Evolutionary conservation across 805 yeast species (phyloP), one percentile per base, ranked within the genome.

Genomic region (Candida tallmaniae): DNA sequence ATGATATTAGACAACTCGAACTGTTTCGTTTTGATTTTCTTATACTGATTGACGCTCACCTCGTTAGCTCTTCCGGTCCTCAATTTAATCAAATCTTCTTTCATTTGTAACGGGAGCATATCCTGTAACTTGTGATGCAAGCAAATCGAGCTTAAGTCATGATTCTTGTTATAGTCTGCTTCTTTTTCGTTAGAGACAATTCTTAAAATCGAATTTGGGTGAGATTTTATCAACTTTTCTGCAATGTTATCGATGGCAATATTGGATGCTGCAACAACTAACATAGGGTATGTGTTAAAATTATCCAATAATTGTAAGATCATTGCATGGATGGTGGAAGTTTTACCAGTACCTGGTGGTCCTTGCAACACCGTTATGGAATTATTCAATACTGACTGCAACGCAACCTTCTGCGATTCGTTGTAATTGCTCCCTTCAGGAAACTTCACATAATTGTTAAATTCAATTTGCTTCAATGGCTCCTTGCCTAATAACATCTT

Each of bases 231-330:
- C 38, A 80, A 59, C 48, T 80, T 80, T 44, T 80, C 87, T 1
- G 87, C 87, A 53, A 81, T 79, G 43, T 81, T 80, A 51, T 80
- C 87, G 46, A 80, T 78, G 2, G 88, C 88, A 48, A 80, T 76
- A 47, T 81, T 81, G 1, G 86, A 79, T 2, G 86, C 83, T 1
- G 89, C 87, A 32, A 79, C 85, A 36, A 81, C 85, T 36, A 80
- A 58, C 27, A 81, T 76, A 1, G 87, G 87, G 45, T 66, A 76
- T 2, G 78, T 67, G 46, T 73, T 65, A 43, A 75, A 63, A 30
- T 73, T 74, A 27, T 68, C 71, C 35, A 80, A 59, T 38, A 78
- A 62, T 47, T 78, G 80, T 27, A 77, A 47, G 38, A 76, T 60
- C 45, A 65, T 58, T 38, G 64, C 71, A 39, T 52, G 64, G 35